Evolutionary conservation across 1,139 yeast species (phyloP), one percentile per base, ranked within the genome.

Genomic region (Pichia sp.): DNA sequence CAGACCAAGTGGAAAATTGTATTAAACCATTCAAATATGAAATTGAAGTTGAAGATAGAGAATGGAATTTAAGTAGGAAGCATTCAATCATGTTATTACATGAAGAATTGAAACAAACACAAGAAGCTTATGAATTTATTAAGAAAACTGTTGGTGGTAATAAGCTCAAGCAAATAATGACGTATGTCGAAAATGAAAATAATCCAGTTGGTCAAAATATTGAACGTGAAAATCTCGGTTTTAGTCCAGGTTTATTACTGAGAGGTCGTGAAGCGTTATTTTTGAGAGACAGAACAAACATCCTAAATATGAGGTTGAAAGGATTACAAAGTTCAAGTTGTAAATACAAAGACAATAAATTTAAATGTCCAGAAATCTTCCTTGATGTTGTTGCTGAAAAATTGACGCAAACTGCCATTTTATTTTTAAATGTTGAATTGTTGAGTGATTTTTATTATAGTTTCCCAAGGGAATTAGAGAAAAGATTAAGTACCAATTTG

Each of bases 1-100:
- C 98, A 0, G 98, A 94, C 62, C 98, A 94, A 62, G 98, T 94
- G 16, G 99, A 94, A 60, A 94, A 92, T 64, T 90, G 97, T 67
- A 90, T 94, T 59, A 94, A 94, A 63, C 98, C 98, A 2, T 92
- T 83, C 67, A 94, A 94, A 65, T 92, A 92, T 63, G 98, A 94
- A 61, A 90, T 94, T 50, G 98, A 94, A 61, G 78, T 92, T 39
- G 98, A 92, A 59, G 96, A 89, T 58, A 74, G 96, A 37, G 98
- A 94, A 62, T 94, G 99, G 99, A 68, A 72, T 34, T 62, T 76
- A 12, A 82, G 96, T 35, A 78, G 87, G 52, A 95, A 86, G 29
- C 95, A 85, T 59, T 76, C 97, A 0, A 76, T 79, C 16, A 69
- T 68, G 36, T 65, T 94, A 49, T 64, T 94, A 49, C 82, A 81